Evolutionary conservation across 106 monocot species (phyloP).

Genomic region (Vanilla planifolia): DNA sequence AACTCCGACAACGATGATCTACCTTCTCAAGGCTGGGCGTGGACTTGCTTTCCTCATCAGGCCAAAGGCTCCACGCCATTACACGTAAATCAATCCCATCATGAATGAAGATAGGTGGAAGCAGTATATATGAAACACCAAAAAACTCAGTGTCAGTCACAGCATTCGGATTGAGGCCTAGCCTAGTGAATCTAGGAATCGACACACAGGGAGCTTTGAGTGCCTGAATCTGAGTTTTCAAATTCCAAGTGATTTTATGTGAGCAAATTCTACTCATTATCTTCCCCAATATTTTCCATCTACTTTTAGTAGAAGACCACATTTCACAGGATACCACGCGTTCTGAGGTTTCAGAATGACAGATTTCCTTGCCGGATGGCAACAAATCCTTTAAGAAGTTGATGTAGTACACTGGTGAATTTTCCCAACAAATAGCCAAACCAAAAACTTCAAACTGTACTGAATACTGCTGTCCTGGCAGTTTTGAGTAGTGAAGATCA

Average conservation of each 20-base stretch:
- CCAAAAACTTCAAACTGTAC: conserved; percentile 74
- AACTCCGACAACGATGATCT: not conserved
- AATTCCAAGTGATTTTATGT: conserved; percentile 78
- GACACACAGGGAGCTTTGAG: conserved; percentile 58
- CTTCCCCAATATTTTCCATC: conserved; percentile 65
- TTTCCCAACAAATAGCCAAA: conserved; percentile 87
- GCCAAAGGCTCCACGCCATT: conserved; percentile 84
- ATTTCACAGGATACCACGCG: conserved; percentile 14
- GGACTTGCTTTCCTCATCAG: conserved; percentile 92
- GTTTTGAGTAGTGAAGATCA: conserved; percentile 73
- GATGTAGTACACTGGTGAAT: conserved; percentile 81
- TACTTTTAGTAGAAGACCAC: conserved; percentile 36
- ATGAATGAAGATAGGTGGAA: conserved; percentile 43
- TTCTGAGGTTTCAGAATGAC: conserved; percentile 6
- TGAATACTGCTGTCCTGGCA: conserved; percentile 19
- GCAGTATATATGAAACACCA: conserved; percentile 47
- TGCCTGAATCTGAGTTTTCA: conserved; percentile 87
- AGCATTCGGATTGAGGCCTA: conserved; percentile 20
- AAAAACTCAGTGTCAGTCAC: conserved; percentile 30
- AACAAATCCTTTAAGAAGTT: conserved; percentile 68
- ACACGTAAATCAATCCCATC: conserved; percentile 70
- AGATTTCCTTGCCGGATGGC: conserved; percentile 13
- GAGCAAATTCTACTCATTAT: conserved; percentile 56
- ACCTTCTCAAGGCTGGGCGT: conserved; percentile 89
- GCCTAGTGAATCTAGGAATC: conserved; percentile 48